Conservation (phyloP, 208 protist species). For the Trypanosoma lewisi region DNA sequence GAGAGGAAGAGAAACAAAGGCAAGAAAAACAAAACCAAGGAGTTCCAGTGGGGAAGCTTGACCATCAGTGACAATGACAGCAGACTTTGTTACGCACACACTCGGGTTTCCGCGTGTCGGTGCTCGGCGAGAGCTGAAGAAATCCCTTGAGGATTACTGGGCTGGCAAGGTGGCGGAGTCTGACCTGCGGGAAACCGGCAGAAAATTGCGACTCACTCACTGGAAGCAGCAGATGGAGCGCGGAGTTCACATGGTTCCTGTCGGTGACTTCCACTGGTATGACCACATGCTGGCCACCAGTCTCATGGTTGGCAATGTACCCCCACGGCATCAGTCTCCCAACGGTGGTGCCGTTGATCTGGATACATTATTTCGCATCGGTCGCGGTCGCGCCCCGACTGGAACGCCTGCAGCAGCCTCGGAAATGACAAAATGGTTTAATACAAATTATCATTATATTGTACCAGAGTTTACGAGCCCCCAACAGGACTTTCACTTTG, state of each 20-base stretch:
- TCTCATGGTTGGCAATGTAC: conserved; percentile 76
- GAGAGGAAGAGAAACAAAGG: not conserved
- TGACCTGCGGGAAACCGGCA: conserved; percentile 40
- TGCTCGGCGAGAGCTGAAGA: conserved; percentile 80
- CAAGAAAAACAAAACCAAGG: conserved; percentile 7
- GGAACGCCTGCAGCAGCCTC: conserved; percentile 49
- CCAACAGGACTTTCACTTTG: conserved; percentile 32
- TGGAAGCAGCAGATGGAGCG: conserved; percentile 41
- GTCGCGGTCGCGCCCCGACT: conserved; percentile 59
- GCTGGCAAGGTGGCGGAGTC: conserved; percentile 43
- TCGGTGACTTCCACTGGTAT: conserved; percentile 81
- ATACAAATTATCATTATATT: conserved; percentile 94
- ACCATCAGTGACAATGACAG: conserved; percentile 10
- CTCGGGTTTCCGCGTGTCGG: conserved; percentile 87
- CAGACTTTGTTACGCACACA: conserved; percentile 37
- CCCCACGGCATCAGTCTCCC: conserved; percentile 46
- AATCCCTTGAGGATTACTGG: conserved; percentile 85
- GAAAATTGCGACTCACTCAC: conserved; percentile 36
- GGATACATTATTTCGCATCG: conserved; percentile 86
- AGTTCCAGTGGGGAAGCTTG: not conserved
- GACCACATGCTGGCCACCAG: conserved; percentile 77
- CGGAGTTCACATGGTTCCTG: conserved; percentile 62
- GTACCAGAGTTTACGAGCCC: conserved; percentile 81
- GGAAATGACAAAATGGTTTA: conserved; percentile 94
- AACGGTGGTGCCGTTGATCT: conserved; percentile 33